Evolutionary conservation across 495 filamentous ascomycete species (phyloP).

Genomic region (Ramalina peruviana): DNA sequence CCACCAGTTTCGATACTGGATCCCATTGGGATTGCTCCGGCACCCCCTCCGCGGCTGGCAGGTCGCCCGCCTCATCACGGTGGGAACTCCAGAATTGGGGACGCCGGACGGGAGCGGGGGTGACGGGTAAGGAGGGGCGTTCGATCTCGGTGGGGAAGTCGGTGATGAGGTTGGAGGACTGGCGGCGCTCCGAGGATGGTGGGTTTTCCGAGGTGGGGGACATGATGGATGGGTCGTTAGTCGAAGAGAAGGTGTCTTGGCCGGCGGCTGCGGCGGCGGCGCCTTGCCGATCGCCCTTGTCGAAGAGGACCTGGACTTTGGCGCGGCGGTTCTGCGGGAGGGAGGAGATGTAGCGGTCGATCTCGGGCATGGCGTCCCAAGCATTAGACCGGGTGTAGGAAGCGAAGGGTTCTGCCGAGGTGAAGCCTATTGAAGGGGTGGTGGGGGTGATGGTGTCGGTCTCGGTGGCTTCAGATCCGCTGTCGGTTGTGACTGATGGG

Average conservation of each 20-base stretch:
- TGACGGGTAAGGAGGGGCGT: constrained; percentile 80
- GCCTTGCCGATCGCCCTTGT: not conserved
- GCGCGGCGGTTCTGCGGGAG: constrained; percentile 50
- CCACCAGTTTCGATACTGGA: constrained; percentile 52
- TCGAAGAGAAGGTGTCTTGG: not conserved
- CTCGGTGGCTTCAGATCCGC: constrained; percentile 19
- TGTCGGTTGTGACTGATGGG: constrained; percentile 26
- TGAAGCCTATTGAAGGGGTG: constrained; percentile 30
- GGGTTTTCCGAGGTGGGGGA: constrained; percentile 16
- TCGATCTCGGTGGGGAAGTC: constrained; percentile 79
- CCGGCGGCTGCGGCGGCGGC: not conserved
- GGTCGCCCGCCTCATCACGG: constrained; percentile 35
- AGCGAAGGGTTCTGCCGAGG: constrained; percentile 43
- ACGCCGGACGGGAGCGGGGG: constrained; percentile 61
- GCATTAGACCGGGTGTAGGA: constrained; percentile 59
- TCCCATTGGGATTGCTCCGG: constrained; percentile 81
- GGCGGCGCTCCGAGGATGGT: constrained; percentile 17
- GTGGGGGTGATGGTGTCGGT: constrained; percentile 33
- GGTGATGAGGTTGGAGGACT: constrained; percentile 48
- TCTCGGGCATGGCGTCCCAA: constrained; percentile 77
- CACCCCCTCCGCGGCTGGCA: constrained; percentile 66
- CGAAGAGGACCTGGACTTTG: constrained; percentile 39
- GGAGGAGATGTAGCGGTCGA: constrained; percentile 62
- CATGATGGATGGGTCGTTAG: constrained; percentile 6
- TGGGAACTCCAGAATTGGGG: constrained; percentile 38